phyloP scores from a whole-genome alignment of 169 alveolate species.

The Cryptosporidium baileyi region DNA sequence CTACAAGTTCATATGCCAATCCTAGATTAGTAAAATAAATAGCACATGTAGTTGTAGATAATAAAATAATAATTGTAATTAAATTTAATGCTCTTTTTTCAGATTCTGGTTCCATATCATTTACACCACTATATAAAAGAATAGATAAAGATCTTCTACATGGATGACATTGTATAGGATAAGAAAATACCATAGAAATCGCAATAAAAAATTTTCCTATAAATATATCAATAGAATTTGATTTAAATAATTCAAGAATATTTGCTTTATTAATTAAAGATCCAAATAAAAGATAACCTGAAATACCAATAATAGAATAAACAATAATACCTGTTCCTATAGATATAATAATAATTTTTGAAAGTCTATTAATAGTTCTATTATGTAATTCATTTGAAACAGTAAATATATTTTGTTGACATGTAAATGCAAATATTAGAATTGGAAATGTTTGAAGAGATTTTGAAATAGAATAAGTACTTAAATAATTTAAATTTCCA shows the following conservation, averaged over 20 bases:
- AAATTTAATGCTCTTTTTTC: conserved; percentile 50
- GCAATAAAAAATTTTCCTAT: conserved; percentile 61
- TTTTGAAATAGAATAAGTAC: conserved; percentile 14
- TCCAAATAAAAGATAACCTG: conserved; percentile 65
- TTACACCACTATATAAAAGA: conserved; percentile 57
- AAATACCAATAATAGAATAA: conserved; percentile 33
- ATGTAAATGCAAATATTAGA: conserved; percentile 69
- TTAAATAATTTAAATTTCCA: conserved; percentile 5
- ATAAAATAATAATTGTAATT: conserved; percentile 19
- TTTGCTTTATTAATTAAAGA: conserved; percentile 35
- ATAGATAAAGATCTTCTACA: conserved; percentile 67
- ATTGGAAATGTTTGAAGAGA: conserved; percentile 58
- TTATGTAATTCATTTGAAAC: conserved; percentile 56
- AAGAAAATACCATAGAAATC: conserved; percentile 68
- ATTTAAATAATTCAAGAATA: conserved; percentile 29
- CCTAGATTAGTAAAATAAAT: conserved; percentile 65
- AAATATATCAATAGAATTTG: conserved; percentile 33
- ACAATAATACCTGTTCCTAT: conserved; percentile 21
- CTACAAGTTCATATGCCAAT: conserved; percentile 61
- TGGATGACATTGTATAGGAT: conserved; percentile 71
- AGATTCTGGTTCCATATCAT: conserved; percentile 59
- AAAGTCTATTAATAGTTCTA: conserved; percentile 40
- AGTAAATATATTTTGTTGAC: conserved; percentile 69
- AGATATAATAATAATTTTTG: conserved; percentile 9
- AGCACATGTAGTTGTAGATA: conserved; percentile 42